Percentiles rank a stretch among this genome's conserved stretches.
Evolutionary conservation across 2,329 filamentous ascomycete genomes (phyloP).

Genomic region (Sporothrix pallida): DNA sequence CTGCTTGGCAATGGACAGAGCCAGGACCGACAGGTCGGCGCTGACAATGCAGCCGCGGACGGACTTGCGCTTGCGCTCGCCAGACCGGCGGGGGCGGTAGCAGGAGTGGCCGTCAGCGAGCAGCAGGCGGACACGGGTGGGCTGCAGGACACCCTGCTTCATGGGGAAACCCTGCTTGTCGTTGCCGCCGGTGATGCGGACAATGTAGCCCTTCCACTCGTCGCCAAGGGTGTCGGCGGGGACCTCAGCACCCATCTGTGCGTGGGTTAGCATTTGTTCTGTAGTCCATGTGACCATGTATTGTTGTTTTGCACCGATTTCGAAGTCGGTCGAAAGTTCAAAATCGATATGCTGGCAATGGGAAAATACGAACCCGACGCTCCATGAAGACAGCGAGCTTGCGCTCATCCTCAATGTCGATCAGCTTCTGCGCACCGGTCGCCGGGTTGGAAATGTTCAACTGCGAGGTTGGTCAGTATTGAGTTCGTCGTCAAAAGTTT

Average conservation of each 20-base stretch:
- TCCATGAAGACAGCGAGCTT: constrained; percentile 75
- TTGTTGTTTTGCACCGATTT: not conserved
- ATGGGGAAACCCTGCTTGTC: constrained; percentile 99
- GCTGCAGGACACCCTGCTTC: constrained; percentile 99
- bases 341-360: not conserved
- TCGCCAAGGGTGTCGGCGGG: constrained; percentile 93
- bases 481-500: not conserved
- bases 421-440: constrained; percentile 99
- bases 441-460: constrained; percentile 84
- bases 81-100: constrained; percentile 97
- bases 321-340: not conserved
- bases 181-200: constrained; percentile 99
- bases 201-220: constrained; percentile 99
- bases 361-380: constrained; percentile 37
- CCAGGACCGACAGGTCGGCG: constrained; percentile 92
- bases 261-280: constrained; percentile 9
- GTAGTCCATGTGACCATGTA: not conserved
- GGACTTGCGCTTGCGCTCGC: constrained; percentile 99
- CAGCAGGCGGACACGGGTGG: constrained; percentile 96
- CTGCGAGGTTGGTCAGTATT: constrained; percentile 49
- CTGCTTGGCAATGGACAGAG: constrained; percentile 96
- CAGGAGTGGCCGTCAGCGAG: constrained; percentile 97
- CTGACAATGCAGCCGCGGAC: constrained; percentile 99
- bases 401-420: constrained; percentile 99
- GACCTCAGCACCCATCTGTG: constrained; percentile 88